Conservation (phyloP, 257 asterid genomes). For the Phtheirospermum japonicum region DNA sequence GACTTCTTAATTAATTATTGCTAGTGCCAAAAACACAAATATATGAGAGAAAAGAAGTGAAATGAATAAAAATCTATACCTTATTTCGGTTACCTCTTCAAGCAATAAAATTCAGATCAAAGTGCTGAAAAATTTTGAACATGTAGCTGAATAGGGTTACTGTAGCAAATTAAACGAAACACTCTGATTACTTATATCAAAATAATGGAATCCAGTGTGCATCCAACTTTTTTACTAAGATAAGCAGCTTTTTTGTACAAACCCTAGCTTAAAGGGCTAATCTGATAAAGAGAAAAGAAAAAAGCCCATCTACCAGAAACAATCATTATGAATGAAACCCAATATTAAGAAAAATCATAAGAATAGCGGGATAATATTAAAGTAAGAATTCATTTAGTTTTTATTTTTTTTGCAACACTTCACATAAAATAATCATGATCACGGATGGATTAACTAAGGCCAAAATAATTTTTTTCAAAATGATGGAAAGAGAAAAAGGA, state of each 20-base stretch:
- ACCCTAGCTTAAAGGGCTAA: slow-evolving; percentile 35
- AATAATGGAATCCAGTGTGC: slow-evolving; percentile 20
- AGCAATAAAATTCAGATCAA: not conserved
- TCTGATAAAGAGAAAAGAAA: slow-evolving; percentile 22
- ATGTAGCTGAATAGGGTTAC: too few species aligned
- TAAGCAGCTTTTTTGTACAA: slow-evolving; percentile 23
- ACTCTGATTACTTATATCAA: too few species aligned
- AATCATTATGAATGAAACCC: slow-evolving; percentile 20
- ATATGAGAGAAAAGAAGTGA: not conserved
- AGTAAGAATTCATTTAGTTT: not conserved
- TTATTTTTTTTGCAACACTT: too few species aligned
- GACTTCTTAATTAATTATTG: too few species aligned
- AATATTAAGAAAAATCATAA: slow-evolving; percentile 8
- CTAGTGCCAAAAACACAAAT: too few species aligned
- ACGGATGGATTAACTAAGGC: not conserved
- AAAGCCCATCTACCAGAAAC: slow-evolving; percentile 20
- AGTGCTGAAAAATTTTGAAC: not conserved
- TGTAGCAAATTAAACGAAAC: too few species aligned
- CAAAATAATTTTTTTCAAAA: not conserved
- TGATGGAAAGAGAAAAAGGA: not conserved
- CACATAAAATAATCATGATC: too few species aligned
- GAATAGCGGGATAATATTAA: too few species aligned
- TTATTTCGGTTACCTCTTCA: not conserved
- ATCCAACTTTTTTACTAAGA: slow-evolving; percentile 13
- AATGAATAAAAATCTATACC: not conserved